Percentiles rank a stretch among this genome's conserved stretches.
phyloP scores from a whole-genome alignment of 192 early-diverging fungal genomes.

The Entomortierella lignicola region DNA sequence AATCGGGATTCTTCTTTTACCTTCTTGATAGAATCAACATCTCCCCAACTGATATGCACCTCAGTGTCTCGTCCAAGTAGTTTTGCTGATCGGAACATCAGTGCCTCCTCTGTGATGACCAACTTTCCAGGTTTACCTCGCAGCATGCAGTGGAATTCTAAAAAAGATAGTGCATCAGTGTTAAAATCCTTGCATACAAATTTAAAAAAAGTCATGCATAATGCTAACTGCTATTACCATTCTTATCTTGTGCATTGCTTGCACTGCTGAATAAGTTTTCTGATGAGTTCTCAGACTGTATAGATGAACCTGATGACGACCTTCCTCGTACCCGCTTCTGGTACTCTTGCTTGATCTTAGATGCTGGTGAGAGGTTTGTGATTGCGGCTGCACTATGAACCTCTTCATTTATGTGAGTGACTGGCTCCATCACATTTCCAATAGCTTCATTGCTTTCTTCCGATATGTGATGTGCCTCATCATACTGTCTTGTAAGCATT shows the following conservation, averaged over 20 bases:
- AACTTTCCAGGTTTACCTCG: conserved; percentile 52
- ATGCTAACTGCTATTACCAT: background rate
- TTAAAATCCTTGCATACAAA: background rate
- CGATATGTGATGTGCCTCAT: background rate
- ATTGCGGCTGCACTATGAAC: conserved; percentile 6
- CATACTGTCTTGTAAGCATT: conserved; percentile 36
- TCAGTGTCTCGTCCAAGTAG: conserved; percentile 37
- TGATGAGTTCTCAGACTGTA: background rate
- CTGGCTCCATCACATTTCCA: background rate
- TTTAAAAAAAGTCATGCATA: background rate
- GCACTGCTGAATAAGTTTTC: no score
- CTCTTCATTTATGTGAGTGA: conserved; percentile 3
- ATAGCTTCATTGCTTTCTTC: background rate
- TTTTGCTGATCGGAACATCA: conserved; percentile 43
- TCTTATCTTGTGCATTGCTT: background rate
- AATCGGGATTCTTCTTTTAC: conserved; percentile 8
- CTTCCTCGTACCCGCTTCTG: conserved; percentile 19
- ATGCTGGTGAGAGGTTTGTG: conserved; percentile 18
- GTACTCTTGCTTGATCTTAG: conserved; percentile 41
- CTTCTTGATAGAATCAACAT: conserved; percentile 46
- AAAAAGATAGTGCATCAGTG: background rate
- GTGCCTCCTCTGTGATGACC: conserved; percentile 32
- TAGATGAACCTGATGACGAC: conserved; percentile 11
- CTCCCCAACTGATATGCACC: conserved; percentile 23
- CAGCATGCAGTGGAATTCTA: conserved; percentile 50